Conservation (phyloP, 2,329 filamentous ascomycete genomes). For the Penicillium corylophilum region DNA sequence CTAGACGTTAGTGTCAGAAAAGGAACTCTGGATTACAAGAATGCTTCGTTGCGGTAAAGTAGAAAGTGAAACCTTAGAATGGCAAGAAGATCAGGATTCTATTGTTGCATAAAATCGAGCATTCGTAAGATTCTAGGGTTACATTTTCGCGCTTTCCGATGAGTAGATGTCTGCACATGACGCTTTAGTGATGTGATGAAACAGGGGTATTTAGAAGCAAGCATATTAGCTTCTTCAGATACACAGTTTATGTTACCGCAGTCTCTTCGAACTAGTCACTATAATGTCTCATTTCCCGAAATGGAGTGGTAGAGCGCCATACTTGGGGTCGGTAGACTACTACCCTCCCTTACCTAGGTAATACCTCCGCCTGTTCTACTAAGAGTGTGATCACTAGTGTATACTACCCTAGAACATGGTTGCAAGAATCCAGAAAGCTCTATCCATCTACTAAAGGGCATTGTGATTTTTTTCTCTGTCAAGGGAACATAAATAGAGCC, state of each 20-base stretch:
- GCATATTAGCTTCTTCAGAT: neutral
- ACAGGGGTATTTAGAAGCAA: neutral
- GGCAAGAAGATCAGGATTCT: neutral
- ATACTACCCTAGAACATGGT: neutral
- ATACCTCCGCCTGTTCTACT: neutral
- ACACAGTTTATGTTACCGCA: neutral
- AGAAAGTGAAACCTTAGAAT: neutral
- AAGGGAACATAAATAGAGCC: neutral
- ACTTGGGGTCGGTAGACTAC: neutral
- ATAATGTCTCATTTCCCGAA: neutral
- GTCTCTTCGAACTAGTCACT: neutral
- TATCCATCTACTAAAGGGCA: neutral
- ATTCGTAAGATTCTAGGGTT: neutral
- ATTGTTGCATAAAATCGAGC: neutral
- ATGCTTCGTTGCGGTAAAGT: neutral
- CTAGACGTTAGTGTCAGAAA: neutral
- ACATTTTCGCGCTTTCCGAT: neutral
- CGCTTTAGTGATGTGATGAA: neutral
- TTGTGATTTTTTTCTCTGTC: neutral
- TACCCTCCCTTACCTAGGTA: neutral
- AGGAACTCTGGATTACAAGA: neutral
- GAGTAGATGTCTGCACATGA: neutral
- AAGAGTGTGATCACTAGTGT: neutral
- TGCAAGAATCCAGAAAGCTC: neutral
- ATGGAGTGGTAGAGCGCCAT: neutral